Evolutionary conservation across 352 stramenopile species (phyloP).

Genomic region (Pythium rishiriense): DNA sequence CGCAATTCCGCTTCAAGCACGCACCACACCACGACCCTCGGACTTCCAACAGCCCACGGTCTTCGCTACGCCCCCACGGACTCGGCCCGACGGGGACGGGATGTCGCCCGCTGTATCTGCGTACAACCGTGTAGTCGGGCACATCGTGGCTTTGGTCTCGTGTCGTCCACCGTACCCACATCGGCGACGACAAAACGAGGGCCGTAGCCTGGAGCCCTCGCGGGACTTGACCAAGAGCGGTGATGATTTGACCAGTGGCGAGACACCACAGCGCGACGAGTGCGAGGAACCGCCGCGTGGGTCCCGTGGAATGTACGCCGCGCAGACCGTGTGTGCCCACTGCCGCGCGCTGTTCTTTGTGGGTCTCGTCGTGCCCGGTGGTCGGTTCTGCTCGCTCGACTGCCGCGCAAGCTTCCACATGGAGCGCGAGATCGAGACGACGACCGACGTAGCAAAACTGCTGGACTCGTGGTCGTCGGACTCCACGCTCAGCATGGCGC

Average conservation of each 20-base stretch:
- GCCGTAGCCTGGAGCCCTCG: no score
- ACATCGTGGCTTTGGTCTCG: constrained; percentile 7
- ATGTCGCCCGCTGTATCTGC: neutral
- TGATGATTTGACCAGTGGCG: no score
- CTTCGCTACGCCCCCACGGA: no score
- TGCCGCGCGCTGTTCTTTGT: constrained; percentile 17
- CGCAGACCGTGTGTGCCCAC: constrained; percentile 13
- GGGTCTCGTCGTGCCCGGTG: neutral
- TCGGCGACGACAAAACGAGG: neutral
- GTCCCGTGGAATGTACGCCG: neutral
- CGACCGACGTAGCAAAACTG: neutral
- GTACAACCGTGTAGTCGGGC: constrained; percentile 3
- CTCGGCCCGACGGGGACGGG: no score
- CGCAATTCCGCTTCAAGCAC: no score
- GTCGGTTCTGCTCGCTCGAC: constrained; percentile 18
- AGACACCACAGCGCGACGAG: no score
- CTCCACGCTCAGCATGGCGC: neutral
- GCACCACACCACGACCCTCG: no score
- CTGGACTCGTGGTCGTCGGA: neutral
- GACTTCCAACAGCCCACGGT: no score
- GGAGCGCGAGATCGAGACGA: constrained; percentile 3
- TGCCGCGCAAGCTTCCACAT: constrained; percentile 10
- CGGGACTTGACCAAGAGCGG: no score
- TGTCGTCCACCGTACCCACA: neutral
- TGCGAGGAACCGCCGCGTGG: no score